Evolutionary conservation across 139 green algal genomes (phyloP), one percentile per base, ranked within the genome.

Genomic region (Chlamydomonas sphaeroides): DNA sequence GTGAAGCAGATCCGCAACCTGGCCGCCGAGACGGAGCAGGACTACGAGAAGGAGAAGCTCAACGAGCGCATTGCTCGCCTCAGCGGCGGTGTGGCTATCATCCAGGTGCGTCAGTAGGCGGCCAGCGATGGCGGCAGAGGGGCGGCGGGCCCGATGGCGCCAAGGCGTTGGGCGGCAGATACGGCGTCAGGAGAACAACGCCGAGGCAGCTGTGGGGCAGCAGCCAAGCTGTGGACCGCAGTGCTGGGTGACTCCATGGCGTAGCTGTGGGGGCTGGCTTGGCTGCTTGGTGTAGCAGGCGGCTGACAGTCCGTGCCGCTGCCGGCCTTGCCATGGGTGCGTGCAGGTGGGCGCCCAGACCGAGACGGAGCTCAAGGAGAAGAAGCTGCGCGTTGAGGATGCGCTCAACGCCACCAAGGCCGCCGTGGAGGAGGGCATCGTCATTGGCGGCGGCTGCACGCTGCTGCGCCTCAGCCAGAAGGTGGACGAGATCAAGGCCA

Each of bases 351-450:
- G 97, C 83, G 97, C 97, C 32, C 96, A 99, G 89, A 99, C 97
- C 10, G 97, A 99, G 93, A 99, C 97, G 14, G 97, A 99, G 94
- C 94, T 99, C 26, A 99, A 99, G 93, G 97, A 99, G 93, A 99
- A 99, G 95, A 99, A 99, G 95, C 93, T 99, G 83, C 95, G 97
- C 23, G 97, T 99, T 85, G 97, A 99, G 94, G 97, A 99, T 84
- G 97, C 97, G 7, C 89, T 99, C 25, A 99, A 99, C 90, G 97
- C 97, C 41, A 99, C 97, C 79, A 99, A 99, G 93, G 97, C 96
- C 2, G 97, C 97, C 17, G 97, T 99, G 45, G 97, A 99, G 93
- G 97, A 99, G 94, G 97, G 97, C 87, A 98, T 99, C 79, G 97
- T 99, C 28, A 97, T 98, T 56, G 97, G 97, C 82, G 97, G 97